Percentiles rank a stretch among this genome's conserved stretches.
Evolutionary conservation across 495 filamentous ascomycete species (phyloP).

Genomic region (Daldinia decipiens): DNA sequence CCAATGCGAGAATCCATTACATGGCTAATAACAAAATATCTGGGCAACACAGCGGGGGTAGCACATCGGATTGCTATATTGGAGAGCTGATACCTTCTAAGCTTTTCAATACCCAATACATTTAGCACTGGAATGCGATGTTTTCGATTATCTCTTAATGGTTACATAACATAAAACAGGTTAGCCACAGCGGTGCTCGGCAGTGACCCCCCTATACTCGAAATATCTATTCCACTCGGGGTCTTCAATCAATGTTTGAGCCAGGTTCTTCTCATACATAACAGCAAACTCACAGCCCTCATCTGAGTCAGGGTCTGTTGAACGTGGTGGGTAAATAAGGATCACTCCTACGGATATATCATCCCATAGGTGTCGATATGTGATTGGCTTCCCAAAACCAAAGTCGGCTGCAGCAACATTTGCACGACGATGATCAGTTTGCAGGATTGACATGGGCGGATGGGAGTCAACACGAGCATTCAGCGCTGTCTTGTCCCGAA

Average conservation of each 20-base stretch:
- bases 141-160: no score
- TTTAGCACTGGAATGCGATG: no score
- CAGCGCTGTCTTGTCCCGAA: constrained; percentile 51
- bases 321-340: constrained; percentile 46
- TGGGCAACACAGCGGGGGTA: no score
- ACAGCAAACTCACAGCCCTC: constrained; percentile 57
- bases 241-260: constrained; percentile 51
- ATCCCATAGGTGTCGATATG: constrained; percentile 42
- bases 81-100: no score
- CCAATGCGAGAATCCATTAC: no score
- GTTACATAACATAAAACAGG: neutral
- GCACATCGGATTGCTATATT: no score
- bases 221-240: constrained; percentile 52
- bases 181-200: neutral
- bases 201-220: constrained; percentile 51
- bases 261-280: constrained; percentile 50
- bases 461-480: constrained; percentile 38
- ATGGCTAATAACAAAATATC: no score
- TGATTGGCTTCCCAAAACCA: constrained; percentile 44
- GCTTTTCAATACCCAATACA: no score
- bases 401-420: constrained; percentile 39
- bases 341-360: constrained; percentile 44
- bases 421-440: constrained; percentile 45
- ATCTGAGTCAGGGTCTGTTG: constrained; percentile 28
- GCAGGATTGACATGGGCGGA: constrained; percentile 38